Conservation (phyloP, 2,329 filamentous ascomycete genomes). For the Phaeosphaeria sp. region DNA sequence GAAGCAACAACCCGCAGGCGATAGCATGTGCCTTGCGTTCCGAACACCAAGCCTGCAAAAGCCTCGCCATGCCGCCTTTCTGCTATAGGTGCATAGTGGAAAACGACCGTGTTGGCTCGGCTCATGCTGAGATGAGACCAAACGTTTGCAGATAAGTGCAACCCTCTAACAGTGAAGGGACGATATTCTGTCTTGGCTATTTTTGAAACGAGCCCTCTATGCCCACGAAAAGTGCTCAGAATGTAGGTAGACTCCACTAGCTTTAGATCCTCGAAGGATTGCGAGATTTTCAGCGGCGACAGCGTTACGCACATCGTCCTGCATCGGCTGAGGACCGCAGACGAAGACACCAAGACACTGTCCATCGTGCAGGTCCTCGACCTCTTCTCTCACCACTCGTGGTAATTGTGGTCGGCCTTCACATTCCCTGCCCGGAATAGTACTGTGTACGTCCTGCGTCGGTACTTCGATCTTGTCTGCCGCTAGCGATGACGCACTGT, state of each 20-base stretch:
- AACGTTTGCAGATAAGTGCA: neutral
- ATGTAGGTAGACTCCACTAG: conserved; percentile 54
- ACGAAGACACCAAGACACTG: conserved; percentile 46
- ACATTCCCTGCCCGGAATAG: conserved; percentile 23
- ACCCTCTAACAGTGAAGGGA: neutral
- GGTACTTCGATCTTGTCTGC: conserved; percentile 17
- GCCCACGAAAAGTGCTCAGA: conserved; percentile 53
- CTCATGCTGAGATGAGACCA: neutral
- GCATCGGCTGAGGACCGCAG: conserved; percentile 56
- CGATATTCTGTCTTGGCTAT: neutral
- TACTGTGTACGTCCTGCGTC: neutral
- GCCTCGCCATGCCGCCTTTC: neutral
- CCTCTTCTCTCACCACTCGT: conserved; percentile 29
- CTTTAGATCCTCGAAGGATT: conserved; percentile 39
- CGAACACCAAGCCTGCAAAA: conserved; percentile 3
- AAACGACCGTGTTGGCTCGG: neutral
- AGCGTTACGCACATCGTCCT: conserved; percentile 56
- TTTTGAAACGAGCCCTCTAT: conserved; percentile 7
- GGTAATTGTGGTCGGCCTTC: conserved; percentile 46
- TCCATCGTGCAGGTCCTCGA: conserved; percentile 15
- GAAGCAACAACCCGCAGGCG: conserved; percentile 11
- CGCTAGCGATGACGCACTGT: neutral
- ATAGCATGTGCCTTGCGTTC: conserved; percentile 1
- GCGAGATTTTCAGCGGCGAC: conserved; percentile 52
- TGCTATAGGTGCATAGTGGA: neutral